Evolutionary conservation across 192 early-diverging fungal genomes (phyloP).

Genomic region (Coemansia javaensis): DNA sequence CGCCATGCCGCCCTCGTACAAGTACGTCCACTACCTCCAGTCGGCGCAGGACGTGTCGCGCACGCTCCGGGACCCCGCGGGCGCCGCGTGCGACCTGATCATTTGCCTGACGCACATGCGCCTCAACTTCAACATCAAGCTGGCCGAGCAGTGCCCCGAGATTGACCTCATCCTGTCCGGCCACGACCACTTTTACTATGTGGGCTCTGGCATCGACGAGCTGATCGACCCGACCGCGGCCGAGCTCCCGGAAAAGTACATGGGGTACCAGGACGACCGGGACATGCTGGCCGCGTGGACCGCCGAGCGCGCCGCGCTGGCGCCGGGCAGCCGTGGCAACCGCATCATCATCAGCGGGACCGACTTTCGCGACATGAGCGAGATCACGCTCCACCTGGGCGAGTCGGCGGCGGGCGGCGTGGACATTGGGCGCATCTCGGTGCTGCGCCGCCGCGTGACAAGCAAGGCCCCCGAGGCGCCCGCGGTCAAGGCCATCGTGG

Average conservation of each 20-base stretch:
- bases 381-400: constrained; percentile 41
- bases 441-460: constrained; percentile 46
- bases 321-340: too few relatives aligned
- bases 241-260: constrained; percentile 1
- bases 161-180: constrained; percentile 69
- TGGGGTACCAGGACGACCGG: constrained; percentile 23
- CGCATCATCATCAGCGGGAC: constrained; percentile 62
- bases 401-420: not conserved
- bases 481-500: constrained; percentile 44
- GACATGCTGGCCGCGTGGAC: constrained; percentile 39
- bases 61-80: constrained; percentile 10
- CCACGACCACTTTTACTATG: constrained; percentile 66
- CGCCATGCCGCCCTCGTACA: constrained; percentile 53
- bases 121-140: constrained; percentile 59
- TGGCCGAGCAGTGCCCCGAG: constrained; percentile 48
- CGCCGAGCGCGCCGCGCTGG: not conserved
- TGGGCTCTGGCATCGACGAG: constrained; percentile 50
- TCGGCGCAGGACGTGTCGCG: constrained; percentile 39
- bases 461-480: constrained; percentile 33
- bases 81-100: constrained; percentile 54
- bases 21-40: constrained; percentile 57
- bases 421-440: constrained; percentile 17
- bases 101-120: constrained; percentile 72
- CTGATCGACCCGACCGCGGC: constrained; percentile 11
- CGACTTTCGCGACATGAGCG: constrained; percentile 61